These are phyloP conservation scores for Magnolia officinalis DNA, from an alignment of 164 flowering plant species.

Conservation along the genomic window DNA sequence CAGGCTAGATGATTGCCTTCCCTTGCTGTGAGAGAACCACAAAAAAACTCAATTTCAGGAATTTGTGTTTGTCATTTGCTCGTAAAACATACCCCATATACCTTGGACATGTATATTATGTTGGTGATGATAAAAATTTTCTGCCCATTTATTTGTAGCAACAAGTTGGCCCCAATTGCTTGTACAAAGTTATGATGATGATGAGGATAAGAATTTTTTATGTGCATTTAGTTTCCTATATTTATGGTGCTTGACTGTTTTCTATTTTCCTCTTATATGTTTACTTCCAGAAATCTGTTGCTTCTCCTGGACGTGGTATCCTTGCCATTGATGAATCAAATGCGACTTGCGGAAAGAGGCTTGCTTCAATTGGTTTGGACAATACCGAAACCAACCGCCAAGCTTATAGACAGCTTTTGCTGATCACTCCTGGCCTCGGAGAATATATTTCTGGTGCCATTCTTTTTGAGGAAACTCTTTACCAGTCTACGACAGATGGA, in stretches of 20 bases:
- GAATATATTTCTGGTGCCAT: constrained; percentile 87
- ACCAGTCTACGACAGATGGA: constrained; percentile 83
- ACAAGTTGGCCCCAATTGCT: not conserved
- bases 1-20: too few species aligned
- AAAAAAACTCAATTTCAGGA: too few species aligned
- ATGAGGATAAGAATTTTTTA: not conserved
- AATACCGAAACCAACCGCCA: constrained; percentile 77
- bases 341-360: constrained; percentile 83
- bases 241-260: constrained; percentile 6
- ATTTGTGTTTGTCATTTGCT: too few species aligned
- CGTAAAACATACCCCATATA: too few species aligned
- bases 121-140: too few species aligned
- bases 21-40: too few species aligned
- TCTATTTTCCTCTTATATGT: constrained; percentile 3
- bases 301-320: constrained; percentile 83
- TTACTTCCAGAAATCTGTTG: constrained; percentile 57
- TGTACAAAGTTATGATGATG: not conserved
- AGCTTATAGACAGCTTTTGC: constrained; percentile 72
- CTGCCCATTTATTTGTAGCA: too few species aligned
- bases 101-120: too few species aligned
- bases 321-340: constrained; percentile 87
- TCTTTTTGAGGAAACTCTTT: constrained; percentile 86
- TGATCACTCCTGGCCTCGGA: constrained; percentile 81
- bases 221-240: not conserved
- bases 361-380: constrained; percentile 75